Evolutionary conservation across 768 basidiomycete species (phyloP).

Genomic region (Termitomyces sp.): DNA sequence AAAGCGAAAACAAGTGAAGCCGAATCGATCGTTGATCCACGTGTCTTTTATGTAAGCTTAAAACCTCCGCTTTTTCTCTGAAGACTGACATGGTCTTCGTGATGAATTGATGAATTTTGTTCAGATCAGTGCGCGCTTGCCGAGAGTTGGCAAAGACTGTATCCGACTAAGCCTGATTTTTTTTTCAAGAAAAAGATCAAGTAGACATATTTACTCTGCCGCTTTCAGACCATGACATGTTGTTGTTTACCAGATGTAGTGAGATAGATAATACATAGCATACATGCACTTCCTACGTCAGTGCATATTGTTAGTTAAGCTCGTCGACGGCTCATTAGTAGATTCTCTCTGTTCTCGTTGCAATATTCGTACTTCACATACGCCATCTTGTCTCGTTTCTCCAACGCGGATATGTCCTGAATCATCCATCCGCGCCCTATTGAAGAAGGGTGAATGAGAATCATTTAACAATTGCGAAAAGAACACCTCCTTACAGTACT

Average conservation of each 20-base stretch:
- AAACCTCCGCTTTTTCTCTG: no score
- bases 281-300: not conserved
- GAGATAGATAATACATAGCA: not conserved
- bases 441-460: not conserved
- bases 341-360: constrained; percentile 1
- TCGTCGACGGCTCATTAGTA: not conserved
- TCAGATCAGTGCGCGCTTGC: no score
- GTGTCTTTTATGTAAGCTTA: no score
- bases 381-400: not conserved
- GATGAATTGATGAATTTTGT: no score
- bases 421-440: constrained; percentile 41
- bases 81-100: no score
- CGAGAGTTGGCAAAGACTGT: no score
- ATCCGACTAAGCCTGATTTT: no score
- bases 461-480: not conserved
- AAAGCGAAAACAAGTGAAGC: no score
- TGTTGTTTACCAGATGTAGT: not conserved
- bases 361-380: not conserved
- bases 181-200: not conserved
- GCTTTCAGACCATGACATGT: no score
- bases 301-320: not conserved
- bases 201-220: not conserved
- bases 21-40: no score
- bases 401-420: constrained; percentile 25
- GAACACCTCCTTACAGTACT: constrained; percentile 34